A percentile compares a stretch with the other conserved stretches of the same genome.
These are phyloP conservation scores for Pseudogymnoascus sp. DNA, from an alignment of 2,329 filamentous ascomycete genomes.

Conservation along the genomic window DNA sequence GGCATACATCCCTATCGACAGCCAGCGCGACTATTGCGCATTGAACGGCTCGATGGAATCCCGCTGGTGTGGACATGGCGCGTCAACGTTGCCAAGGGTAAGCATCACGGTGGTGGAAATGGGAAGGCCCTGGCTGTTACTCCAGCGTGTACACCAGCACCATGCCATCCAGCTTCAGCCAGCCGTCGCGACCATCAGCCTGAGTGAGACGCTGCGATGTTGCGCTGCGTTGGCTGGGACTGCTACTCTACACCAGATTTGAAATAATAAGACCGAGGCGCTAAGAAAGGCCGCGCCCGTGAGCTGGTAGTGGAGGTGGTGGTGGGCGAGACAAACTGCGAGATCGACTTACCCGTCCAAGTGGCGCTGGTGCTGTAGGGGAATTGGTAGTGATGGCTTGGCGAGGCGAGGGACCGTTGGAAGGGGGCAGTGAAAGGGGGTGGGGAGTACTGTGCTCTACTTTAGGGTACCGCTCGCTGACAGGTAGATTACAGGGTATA, in stretches of 20 bases:
- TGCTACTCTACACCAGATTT: neutral
- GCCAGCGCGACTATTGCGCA: neutral
- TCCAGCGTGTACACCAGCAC: neutral
- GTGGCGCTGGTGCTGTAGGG: neutral
- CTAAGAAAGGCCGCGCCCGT: neutral
- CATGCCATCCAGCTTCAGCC: neutral
- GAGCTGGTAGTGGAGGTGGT: neutral
- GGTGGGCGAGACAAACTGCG: neutral
- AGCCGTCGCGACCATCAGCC: neutral
- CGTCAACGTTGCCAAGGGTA: neutral
- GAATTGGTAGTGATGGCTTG: neutral
- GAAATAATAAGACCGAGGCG: conserved; percentile 1
- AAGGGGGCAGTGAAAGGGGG: neutral
- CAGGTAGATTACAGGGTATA: neutral
- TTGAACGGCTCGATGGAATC: neutral
- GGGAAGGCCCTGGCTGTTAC: neutral
- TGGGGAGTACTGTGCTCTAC: neutral
- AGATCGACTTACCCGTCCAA: conserved; percentile 3
- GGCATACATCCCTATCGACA: neutral
- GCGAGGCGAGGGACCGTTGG: neutral
- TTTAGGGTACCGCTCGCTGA: neutral
- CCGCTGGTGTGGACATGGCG: neutral
- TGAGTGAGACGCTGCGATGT: neutral
- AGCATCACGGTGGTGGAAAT: neutral
- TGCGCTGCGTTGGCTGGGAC: neutral